Evolutionary conservation across 2,329 filamentous ascomycete genomes (phyloP).

Genomic region (Calonectria leucothoes): DNA sequence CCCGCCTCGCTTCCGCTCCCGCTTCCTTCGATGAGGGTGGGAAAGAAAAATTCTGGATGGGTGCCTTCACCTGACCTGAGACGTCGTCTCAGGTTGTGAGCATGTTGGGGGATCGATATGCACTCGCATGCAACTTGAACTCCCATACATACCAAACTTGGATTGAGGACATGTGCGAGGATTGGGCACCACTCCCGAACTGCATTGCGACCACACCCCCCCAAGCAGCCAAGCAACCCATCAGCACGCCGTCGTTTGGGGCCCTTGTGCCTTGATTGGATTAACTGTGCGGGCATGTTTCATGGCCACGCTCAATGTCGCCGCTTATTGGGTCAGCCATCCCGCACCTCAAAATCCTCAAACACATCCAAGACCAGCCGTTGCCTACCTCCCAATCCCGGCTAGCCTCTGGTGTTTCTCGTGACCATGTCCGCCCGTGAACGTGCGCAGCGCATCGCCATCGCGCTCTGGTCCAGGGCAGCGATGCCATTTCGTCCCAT

Average conservation of each 20-base stretch:
- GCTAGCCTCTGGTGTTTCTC: constrained; percentile 23
- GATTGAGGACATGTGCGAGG: neutral
- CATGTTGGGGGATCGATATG: constrained; percentile 33
- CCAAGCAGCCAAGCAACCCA: constrained; percentile 14
- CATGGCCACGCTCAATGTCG: constrained; percentile 14
- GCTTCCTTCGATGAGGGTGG: constrained; percentile 21
- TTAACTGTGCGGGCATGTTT: constrained; percentile 22
- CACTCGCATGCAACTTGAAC: constrained; percentile 35
- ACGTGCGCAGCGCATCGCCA: neutral
- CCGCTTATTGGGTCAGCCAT: constrained; percentile 17
- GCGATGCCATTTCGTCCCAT: constrained; percentile 16
- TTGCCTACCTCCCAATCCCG: constrained; percentile 5
- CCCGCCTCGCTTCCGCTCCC: constrained; percentile 11
- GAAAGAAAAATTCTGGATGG: constrained; percentile 20
- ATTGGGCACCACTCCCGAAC: constrained; percentile 7
- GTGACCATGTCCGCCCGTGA: neutral
- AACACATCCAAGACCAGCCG: constrained; percentile 21
- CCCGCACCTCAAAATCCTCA: constrained; percentile 18
- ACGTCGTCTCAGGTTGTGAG: constrained; percentile 49
- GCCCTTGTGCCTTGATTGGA: constrained; percentile 22
- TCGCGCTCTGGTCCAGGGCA: neutral
- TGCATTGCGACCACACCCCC: constrained; percentile 5
- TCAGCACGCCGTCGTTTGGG: constrained; percentile 37
- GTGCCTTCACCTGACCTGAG: constrained; percentile 47
- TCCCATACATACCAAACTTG: constrained; percentile 9